Evolutionary conservation across 2,329 filamentous ascomycete species (phyloP).

Genomic region (Furcasterigmium sp.): DNA sequence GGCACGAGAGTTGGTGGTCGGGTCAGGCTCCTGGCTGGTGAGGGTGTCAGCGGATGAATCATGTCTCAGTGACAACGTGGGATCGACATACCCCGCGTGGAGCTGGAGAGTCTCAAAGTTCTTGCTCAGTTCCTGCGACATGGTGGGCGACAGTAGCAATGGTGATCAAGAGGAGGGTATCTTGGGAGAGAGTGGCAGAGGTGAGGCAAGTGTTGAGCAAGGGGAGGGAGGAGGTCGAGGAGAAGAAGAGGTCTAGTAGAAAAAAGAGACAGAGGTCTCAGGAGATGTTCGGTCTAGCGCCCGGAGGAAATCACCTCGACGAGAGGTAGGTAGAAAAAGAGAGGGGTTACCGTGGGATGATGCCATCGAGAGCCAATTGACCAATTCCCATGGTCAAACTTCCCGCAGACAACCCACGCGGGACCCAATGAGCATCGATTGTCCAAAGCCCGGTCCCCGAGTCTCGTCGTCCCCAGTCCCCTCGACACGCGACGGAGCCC

Average conservation of each 20-base stretch:
- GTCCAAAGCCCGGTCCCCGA: too few relatives aligned
- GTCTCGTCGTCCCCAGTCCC: too few relatives aligned
- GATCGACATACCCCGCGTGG: slow-evolving; percentile 64
- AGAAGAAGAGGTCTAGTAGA: slow-evolving; percentile 1
- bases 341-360: too few relatives aligned
- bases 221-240: slow-evolving; percentile 1
- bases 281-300: background rate
- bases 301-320: background rate
- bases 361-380: too few relatives aligned
- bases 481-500: too few relatives aligned
- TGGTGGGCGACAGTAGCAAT: slow-evolving; percentile 19
- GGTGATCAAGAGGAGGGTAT: background rate
- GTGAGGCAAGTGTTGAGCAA: background rate
- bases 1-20: slow-evolving; percentile 78
- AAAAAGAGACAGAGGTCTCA: background rate
- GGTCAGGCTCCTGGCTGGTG: slow-evolving; percentile 70
- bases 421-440: too few relatives aligned
- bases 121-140: slow-evolving; percentile 43
- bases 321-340: too few relatives aligned
- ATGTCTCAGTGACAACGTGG: background rate
- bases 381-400: too few relatives aligned
- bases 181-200: background rate
- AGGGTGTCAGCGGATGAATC: slow-evolving; percentile 8
- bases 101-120: slow-evolving; percentile 83
- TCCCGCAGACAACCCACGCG: too few relatives aligned